These are phyloP conservation scores for Cyberlindnera maritima DNA, from an alignment of 805 yeast genomes.

Conservation along the genomic window DNA sequence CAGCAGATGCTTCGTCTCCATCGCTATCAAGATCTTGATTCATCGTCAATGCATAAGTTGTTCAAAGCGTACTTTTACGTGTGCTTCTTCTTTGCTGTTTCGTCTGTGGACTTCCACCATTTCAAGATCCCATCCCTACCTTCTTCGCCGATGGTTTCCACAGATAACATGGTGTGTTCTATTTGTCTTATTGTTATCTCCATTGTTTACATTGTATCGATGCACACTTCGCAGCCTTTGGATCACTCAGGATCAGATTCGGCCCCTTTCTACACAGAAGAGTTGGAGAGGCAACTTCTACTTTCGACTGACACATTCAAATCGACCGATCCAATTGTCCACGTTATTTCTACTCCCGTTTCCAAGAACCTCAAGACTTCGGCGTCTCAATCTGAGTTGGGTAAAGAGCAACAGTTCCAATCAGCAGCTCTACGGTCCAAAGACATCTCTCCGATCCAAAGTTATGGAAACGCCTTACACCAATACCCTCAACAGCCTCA, in stretches of 20 bases:
- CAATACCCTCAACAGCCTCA: background rate
- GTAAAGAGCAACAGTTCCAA: too few relatives aligned
- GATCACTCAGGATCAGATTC: background rate
- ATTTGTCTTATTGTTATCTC: conserved; percentile 5
- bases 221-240: conserved; percentile 10
- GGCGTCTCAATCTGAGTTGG: too few relatives aligned
- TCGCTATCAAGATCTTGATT: conserved; percentile 12
- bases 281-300: conserved; percentile 14
- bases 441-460: conserved; percentile 13
- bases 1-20: conserved; percentile 12
- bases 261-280: conserved; percentile 1
- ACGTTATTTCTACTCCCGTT: conserved; percentile 3
- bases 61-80: conserved; percentile 8
- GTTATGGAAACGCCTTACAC: conserved; percentile 1
- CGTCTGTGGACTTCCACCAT: conserved; percentile 13
- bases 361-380: background rate
- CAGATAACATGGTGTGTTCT: conserved; percentile 9
- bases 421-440: conserved; percentile 5
- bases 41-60: conserved; percentile 8
- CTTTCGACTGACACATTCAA: conserved; percentile 12
- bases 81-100: conserved; percentile 7
- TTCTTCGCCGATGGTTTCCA: background rate
- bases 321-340: conserved; percentile 2
- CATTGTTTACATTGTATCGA: conserved; percentile 10
- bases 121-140: conserved; percentile 8